Conservation (phyloP, 768 basidiomycete species). For the Pisolithus sp. region DNA sequence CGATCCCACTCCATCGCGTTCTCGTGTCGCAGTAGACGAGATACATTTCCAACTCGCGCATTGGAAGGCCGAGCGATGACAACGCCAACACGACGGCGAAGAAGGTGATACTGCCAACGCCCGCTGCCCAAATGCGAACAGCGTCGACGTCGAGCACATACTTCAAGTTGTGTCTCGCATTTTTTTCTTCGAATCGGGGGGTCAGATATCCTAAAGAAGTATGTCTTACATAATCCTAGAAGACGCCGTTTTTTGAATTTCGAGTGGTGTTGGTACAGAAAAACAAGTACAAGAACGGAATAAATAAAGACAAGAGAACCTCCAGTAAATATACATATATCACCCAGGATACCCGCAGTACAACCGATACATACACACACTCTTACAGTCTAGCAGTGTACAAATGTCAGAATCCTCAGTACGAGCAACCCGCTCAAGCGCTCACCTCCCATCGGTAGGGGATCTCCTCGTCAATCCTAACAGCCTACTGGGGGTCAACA, state of each 20-base stretch:
- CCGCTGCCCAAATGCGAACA: background rate
- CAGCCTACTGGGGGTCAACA: conserved; percentile 22
- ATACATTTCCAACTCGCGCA: background rate
- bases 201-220: too few relatives aligned
- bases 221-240: too few relatives aligned
- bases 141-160: background rate
- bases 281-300: too few relatives aligned
- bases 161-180: too few relatives aligned
- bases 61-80: background rate
- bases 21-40: too few relatives aligned
- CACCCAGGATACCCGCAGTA: too few relatives aligned
- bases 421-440: too few relatives aligned
- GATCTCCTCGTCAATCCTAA: conserved; percentile 12
- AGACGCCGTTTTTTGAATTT: too few relatives aligned
- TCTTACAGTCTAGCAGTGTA: background rate
- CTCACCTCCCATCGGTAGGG: conserved; percentile 6
- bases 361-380: background rate
- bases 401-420: background rate
- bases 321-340: too few relatives aligned
- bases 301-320: too few relatives aligned
- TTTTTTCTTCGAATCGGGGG: too few relatives aligned
- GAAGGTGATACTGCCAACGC: background rate
- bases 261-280: too few relatives aligned
- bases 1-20: background rate
- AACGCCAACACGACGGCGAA: background rate